phyloP scores from a whole-genome alignment of 441 rosid genomes.

The Brassica hybrid region DNA sequence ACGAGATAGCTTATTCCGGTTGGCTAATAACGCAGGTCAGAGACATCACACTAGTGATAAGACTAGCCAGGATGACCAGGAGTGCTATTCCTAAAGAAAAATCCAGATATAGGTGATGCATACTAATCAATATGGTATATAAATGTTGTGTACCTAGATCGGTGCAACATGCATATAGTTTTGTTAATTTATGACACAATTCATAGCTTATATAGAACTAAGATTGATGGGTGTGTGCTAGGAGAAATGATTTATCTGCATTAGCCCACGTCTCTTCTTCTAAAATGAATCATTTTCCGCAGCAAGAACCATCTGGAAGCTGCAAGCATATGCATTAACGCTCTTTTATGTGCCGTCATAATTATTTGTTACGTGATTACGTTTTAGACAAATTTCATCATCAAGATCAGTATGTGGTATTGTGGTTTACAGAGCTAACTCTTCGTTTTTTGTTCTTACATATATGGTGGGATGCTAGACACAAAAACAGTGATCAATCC shows the following conservation, averaged over 20 bases:
- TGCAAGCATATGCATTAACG: slow-evolving; percentile 16
- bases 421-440: slow-evolving; percentile 28
- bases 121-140: neutral
- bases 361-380: neutral
- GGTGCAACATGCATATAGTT: slow-evolving; percentile 12
- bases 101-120: slow-evolving; percentile 55
- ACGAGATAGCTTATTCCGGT: slow-evolving; percentile 95
- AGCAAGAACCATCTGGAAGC: neutral
- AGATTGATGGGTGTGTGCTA: slow-evolving; percentile 1
- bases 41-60: slow-evolving; percentile 69
- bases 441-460: slow-evolving; percentile 39
- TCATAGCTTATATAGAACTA: neutral
- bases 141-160: neutral
- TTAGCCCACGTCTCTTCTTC: neutral
- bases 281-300: neutral
- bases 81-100: slow-evolving; percentile 52
- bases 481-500: slow-evolving; percentile 89
- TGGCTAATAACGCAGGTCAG: slow-evolving; percentile 82
- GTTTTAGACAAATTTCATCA: neutral
- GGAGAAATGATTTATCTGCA: neutral
- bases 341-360: neutral
- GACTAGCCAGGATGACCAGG: slow-evolving; percentile 58
- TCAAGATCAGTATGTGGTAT: too few relatives aligned
- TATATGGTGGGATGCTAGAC: slow-evolving; percentile 54
- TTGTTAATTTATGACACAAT: slow-evolving; percentile 4